Evolutionary conservation across 805 yeast genomes (phyloP).

Genomic region (Suhomyces faveliae): DNA sequence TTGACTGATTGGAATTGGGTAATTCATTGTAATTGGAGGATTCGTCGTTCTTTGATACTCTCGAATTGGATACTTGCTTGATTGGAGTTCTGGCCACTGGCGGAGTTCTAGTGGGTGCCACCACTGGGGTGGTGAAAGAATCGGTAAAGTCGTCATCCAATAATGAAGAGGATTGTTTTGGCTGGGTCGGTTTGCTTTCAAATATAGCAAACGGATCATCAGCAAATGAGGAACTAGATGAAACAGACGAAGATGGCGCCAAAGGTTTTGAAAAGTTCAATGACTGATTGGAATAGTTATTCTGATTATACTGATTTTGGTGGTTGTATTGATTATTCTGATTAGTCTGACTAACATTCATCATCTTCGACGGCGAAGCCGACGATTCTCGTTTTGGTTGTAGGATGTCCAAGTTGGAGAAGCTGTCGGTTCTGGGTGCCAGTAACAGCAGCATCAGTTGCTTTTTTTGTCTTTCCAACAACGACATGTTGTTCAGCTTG

Average conservation of each 20-base stretch:
- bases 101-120: too few species aligned
- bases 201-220: conserved; percentile 29
- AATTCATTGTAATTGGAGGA: background rate
- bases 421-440: conserved; percentile 2
- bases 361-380: background rate
- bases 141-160: conserved; percentile 46
- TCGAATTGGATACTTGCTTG: too few species aligned
- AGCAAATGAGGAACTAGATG: background rate
- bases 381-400: background rate
- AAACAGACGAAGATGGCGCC: background rate
- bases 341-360: background rate
- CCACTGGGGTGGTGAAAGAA: conserved; percentile 11
- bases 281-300: too few species aligned
- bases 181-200: background rate
- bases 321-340: too few species aligned
- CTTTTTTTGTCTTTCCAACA: conserved; percentile 13
- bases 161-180: conserved; percentile 13
- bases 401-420: conserved; percentile 6
- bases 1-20: background rate
- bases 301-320: too few species aligned
- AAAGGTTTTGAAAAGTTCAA: background rate
- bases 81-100: too few species aligned
- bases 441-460: conserved; percentile 1
- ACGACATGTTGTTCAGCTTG: conserved; percentile 4
- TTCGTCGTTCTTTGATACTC: background rate